Evolutionary conservation across 2,329 filamentous ascomycete genomes (phyloP).

Genomic region (Rasamsonia emersonii): DNA sequence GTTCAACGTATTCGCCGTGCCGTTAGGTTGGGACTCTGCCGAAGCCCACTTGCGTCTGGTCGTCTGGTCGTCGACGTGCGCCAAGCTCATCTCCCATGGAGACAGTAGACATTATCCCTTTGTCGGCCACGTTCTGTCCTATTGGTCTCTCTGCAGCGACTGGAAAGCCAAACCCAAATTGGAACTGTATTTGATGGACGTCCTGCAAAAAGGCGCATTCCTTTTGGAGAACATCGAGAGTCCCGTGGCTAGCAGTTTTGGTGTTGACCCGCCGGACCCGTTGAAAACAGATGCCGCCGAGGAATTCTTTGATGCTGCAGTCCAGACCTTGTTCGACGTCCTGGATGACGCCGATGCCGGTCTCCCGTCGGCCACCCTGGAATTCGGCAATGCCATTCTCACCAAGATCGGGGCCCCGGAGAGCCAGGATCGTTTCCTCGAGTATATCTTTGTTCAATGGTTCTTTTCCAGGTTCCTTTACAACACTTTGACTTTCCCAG

Average conservation of each 20-base stretch:
- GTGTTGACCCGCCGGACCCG: slow-evolving; percentile 55
- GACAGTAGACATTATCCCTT: slow-evolving; percentile 72
- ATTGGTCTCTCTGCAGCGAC: slow-evolving; percentile 76
- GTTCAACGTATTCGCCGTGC: slow-evolving; percentile 83
- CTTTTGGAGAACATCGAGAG: slow-evolving; percentile 78
- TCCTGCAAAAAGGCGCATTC: slow-evolving; percentile 86
- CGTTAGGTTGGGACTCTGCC: slow-evolving; percentile 67
- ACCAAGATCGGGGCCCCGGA: slow-evolving; percentile 62
- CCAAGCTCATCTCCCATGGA: slow-evolving; percentile 68
- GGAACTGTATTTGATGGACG: slow-evolving; percentile 91
- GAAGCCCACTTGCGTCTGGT: slow-evolving; percentile 74
- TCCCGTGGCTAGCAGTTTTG: slow-evolving; percentile 61
- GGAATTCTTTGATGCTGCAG: slow-evolving; percentile 78
- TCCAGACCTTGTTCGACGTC: slow-evolving; percentile 73
- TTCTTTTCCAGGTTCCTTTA: slow-evolving; percentile 83
- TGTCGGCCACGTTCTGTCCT: slow-evolving; percentile 73
- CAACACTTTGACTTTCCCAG: slow-evolving; percentile 77
- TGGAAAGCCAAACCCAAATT: slow-evolving; percentile 86
- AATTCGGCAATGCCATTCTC: slow-evolving; percentile 76
- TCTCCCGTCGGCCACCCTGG: slow-evolving; percentile 75
- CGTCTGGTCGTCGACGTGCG: slow-evolving; percentile 81
- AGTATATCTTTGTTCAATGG: slow-evolving; percentile 83
- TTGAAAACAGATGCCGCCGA: slow-evolving; percentile 76
- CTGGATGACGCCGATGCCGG: slow-evolving; percentile 81
- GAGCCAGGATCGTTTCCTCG: slow-evolving; percentile 64